A percentile compares a stretch with the other conserved stretches of the same genome.
These are phyloP conservation scores for Phytophthora palmivora DNA, from an alignment of 352 stramenopile genomes.

Conservation along the genomic window DNA sequence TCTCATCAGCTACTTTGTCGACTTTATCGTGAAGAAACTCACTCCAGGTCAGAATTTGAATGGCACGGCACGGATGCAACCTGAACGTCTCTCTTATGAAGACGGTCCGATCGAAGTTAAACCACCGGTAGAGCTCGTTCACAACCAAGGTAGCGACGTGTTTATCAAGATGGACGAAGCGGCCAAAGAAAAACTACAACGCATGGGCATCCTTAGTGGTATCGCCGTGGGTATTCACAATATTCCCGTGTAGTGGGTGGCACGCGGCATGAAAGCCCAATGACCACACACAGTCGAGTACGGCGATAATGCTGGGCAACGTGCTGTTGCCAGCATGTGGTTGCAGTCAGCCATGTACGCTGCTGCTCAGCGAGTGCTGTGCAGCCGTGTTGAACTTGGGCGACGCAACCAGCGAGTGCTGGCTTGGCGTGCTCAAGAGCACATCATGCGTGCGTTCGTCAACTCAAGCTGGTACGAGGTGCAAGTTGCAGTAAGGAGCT, in stretches of 20 bases:
- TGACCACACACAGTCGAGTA: too few relatives aligned
- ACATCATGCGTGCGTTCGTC: too few relatives aligned
- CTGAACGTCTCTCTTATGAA: conserved; percentile 43
- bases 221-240: conserved; percentile 96
- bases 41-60: conserved; percentile 47
- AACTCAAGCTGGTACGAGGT: too few relatives aligned
- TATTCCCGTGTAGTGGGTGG: conserved; percentile 97
- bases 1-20: conserved; percentile 56
- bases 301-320: too few relatives aligned
- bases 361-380: too few relatives aligned
- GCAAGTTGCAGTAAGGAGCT: too few relatives aligned
- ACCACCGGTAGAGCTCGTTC: conserved; percentile 61
- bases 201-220: conserved; percentile 92
- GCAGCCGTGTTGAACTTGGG: too few relatives aligned
- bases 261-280: too few relatives aligned
- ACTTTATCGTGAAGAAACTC: conserved; percentile 55
- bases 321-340: too few relatives aligned
- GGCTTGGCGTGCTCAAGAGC: too few relatives aligned
- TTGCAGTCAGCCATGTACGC: too few relatives aligned
- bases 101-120: conserved; percentile 44
- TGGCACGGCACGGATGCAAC: conserved; percentile 44
- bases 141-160: conserved; percentile 48
- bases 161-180: conserved; percentile 57
- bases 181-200: conserved; percentile 64
- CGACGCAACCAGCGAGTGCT: too few relatives aligned